phyloP scores from a whole-genome alignment of 768 basidiomycete genomes.

The Termitomyces sp. region DNA sequence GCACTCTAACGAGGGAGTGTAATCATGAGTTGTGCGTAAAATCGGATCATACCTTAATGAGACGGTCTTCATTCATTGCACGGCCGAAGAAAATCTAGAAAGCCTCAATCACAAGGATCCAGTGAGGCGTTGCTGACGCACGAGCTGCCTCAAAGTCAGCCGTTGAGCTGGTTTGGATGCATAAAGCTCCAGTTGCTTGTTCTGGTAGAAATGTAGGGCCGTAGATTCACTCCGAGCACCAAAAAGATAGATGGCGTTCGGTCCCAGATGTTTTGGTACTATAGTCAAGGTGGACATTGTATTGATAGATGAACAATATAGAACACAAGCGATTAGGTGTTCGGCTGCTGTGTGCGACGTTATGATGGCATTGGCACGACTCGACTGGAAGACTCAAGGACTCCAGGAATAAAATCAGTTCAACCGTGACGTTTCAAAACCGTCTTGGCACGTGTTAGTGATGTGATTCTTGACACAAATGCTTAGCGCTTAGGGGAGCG shows the following conservation, averaged over 20 bases:
- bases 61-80: constrained; percentile 68
- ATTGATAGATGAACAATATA: neutral
- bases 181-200: constrained; percentile 75
- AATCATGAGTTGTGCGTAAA: neutral
- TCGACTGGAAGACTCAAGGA: neutral
- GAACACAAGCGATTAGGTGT: neutral
- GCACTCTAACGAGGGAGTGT: constrained; percentile 50
- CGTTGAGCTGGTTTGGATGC: constrained; percentile 67
- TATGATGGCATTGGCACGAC: neutral
- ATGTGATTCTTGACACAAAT: no score
- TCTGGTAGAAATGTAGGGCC: constrained; percentile 71
- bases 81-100: constrained; percentile 80
- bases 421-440: neutral
- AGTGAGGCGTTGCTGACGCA: constrained; percentile 25
- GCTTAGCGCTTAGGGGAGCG: no score
- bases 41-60: constrained; percentile 49
- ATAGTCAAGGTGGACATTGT: constrained; percentile 10
- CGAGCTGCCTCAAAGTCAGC: constrained; percentile 75
- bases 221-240: constrained; percentile 21
- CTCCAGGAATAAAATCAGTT: neutral
- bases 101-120: neutral
- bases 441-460: neutral
- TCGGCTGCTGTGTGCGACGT: neutral
- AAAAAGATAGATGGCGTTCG: neutral
- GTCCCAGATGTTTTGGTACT: constrained; percentile 2